Conservation (phyloP, 2,329 filamentous ascomycete species). For the Monosporascus ibericus region DNA sequence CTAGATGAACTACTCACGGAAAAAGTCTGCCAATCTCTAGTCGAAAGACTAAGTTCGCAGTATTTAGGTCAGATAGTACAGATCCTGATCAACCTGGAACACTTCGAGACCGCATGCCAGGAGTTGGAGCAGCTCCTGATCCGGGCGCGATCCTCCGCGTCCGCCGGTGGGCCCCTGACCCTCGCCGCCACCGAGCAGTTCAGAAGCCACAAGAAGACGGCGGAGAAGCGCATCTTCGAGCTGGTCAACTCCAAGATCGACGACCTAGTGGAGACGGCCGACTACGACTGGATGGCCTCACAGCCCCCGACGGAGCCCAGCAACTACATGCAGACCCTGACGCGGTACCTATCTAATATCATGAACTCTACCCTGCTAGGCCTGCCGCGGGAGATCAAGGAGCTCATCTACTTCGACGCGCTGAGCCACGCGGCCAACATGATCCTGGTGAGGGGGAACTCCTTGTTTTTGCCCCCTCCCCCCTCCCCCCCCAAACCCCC, state of each 20-base stretch:
- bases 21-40: conserved; percentile 85
- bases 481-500: no score
- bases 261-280: conserved; percentile 91
- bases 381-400: conserved; percentile 92
- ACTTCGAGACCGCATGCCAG: conserved; percentile 89
- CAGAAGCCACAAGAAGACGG: conserved; percentile 84
- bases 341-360: conserved; percentile 87
- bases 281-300: conserved; percentile 77
- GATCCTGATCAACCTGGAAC: conserved; percentile 94
- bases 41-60: conserved; percentile 83
- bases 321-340: conserved; percentile 93
- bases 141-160: conserved; percentile 74
- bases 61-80: conserved; percentile 98
- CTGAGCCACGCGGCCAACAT: conserved; percentile 83
- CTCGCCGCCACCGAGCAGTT: conserved; percentile 83
- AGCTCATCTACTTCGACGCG: conserved; percentile 96
- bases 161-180: conserved; percentile 71
- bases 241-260: conserved; percentile 98
- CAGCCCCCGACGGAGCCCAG: conserved; percentile 66
- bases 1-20: conserved; percentile 91
- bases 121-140: conserved; percentile 85
- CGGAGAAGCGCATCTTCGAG: conserved; percentile 96
- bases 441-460: conserved; percentile 58
- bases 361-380: conserved; percentile 93
- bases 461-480: no score